Evolutionary conservation across 306 rosid genomes (phyloP).

Genomic region (Alnus rubra): DNA sequence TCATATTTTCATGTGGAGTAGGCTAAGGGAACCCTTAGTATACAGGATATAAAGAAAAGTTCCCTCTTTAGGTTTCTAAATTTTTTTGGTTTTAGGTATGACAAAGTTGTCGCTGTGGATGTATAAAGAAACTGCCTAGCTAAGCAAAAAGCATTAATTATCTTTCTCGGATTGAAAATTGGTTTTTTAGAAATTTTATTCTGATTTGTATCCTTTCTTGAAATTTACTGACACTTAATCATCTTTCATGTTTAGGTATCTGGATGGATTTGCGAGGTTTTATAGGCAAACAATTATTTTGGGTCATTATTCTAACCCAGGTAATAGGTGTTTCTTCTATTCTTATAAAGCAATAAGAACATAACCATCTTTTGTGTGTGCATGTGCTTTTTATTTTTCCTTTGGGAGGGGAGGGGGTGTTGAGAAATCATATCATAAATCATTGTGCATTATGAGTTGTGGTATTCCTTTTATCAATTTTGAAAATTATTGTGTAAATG

Average conservation of each 20-base stretch:
- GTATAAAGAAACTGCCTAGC: not conserved
- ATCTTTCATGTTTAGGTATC: slow-evolving; percentile 57
- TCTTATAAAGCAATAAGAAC: not conserved
- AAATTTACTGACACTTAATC: slow-evolving; percentile 19
- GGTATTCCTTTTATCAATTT: not conserved
- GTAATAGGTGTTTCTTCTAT: slow-evolving; percentile 37
- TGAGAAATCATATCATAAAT: not conserved
- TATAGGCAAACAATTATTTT: slow-evolving; percentile 83
- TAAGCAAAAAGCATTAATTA: not conserved
- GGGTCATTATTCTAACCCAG: slow-evolving; percentile 71
- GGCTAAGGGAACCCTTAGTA: not conserved
- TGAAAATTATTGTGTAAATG: not conserved
- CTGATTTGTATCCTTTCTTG: not conserved
- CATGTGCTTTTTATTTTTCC: slow-evolving; percentile 6
- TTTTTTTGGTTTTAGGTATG: slow-evolving; percentile 18
- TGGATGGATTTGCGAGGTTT: slow-evolving; percentile 66
- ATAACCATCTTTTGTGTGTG: not conserved
- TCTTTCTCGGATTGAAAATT: no score
- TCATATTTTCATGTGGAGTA: not conserved
- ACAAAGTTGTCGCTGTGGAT: not conserved
- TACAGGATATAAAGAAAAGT: not conserved
- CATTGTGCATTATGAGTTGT: not conserved
- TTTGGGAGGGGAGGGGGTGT: not conserved
- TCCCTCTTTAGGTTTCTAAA: not conserved
- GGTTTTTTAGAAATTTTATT: slow-evolving; percentile 1